Evolutionary conservation across 306 rosid genomes (phyloP), one percentile per base, ranked within the genome.

Genomic region (Erythrophleum fordii): DNA sequence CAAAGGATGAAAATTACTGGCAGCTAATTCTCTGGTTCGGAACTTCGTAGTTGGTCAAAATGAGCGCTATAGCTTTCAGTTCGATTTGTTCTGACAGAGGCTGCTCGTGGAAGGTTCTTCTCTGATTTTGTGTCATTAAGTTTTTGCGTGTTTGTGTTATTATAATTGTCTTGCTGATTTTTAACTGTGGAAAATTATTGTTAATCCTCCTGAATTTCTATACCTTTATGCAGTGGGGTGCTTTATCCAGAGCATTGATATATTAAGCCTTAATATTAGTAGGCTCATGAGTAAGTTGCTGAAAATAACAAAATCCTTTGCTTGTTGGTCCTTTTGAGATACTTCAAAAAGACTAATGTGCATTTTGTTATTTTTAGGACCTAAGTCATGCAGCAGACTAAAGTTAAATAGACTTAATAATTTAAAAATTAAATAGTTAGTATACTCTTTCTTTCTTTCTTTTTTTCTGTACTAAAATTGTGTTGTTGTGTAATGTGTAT

Each of bases 61-160:
- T 91, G 92, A 84, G 81, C 58, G 72, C 89, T n/a, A 72, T 85
- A 3, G 35, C 85, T 25, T 83, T 84, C 56, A 29, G 80, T 65
- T 84, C 92, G 44, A 53, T 45, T 53, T 81, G 26, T 82, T 80
- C 80, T 55, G 84, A 71, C 72, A 67, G 60, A 68, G 82, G 77
- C 13, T 83, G 73, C 84, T 60, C 10, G 31, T 80, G 86, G 88
- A 87, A 89, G 90, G 84, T 77, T 46, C 18, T 31, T 45, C 5
- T 70, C 37, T 26, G n/a, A 59, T 26, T 26, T 58, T 26, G 10
- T 59, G n/a, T 12, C n/a, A 1, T 17, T 3, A 49, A 49, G 22
- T 26, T 13, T 25, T 26, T 26, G 1, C 23, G 6, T 62, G 8
- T 35, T 8, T 64, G 11, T 31, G 44, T 31, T 34, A 34, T 34